Conservation (phyloP, 2,329 filamentous ascomycete species). For the Pseudogymnoascus sp. region DNA sequence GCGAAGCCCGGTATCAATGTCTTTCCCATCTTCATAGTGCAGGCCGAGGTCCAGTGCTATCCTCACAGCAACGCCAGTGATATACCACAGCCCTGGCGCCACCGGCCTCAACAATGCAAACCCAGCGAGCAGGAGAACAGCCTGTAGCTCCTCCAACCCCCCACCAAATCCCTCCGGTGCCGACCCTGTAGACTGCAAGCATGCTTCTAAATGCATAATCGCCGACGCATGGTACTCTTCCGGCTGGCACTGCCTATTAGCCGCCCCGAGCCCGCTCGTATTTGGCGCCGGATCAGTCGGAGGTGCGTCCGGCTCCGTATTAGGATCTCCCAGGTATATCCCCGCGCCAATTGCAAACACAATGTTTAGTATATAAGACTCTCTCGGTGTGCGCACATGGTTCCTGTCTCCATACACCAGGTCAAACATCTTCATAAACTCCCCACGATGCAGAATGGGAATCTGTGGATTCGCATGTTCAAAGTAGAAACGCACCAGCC, state of each 20-base stretch:
- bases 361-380: constrained; percentile 93
- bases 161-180: constrained; percentile 61
- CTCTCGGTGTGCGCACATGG: constrained; percentile 60
- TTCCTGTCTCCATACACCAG: constrained; percentile 62
- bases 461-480: constrained; percentile 96
- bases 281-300: constrained; percentile 18
- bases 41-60: constrained; percentile 85
- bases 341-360: constrained; percentile 94
- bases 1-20: constrained; percentile 51
- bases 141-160: constrained; percentile 86
- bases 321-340: constrained; percentile 68
- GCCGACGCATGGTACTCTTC: constrained; percentile 96
- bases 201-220: constrained; percentile 83
- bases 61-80: constrained; percentile 85
- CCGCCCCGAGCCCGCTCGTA: constrained; percentile 22
- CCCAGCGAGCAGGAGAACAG: constrained; percentile 81
- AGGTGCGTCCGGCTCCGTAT: constrained; percentile 33
- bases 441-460: constrained; percentile 77
- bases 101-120: constrained; percentile 88
- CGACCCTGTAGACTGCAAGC: constrained; percentile 55
- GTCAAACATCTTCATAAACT: constrained; percentile 85
- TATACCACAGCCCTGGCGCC: constrained; percentile 93
- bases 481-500: constrained; percentile 78
- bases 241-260: constrained; percentile 60
- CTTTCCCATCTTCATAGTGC: constrained; percentile 80